Percentiles rank a stretch among this genome's conserved stretches.
These are phyloP conservation scores for Claviceps citrina DNA, from an alignment of 2,329 filamentous ascomycete genomes.

Conservation along the genomic window DNA sequence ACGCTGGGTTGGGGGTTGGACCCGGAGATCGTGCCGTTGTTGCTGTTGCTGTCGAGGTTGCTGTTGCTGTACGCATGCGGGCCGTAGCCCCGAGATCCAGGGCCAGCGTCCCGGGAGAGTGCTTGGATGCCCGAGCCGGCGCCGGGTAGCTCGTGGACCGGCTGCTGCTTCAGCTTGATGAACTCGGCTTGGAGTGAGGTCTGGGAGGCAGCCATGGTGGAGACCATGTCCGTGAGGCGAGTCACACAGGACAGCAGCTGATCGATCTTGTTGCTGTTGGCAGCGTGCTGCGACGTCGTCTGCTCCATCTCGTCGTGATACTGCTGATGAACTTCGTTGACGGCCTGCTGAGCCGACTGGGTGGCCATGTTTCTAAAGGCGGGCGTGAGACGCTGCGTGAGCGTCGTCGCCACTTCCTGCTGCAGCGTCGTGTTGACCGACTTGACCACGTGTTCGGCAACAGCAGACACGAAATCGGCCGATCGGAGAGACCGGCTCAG, in stretches of 20 bases:
- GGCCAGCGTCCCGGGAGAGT: constrained; percentile 1
- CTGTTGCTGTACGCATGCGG: constrained; percentile 12
- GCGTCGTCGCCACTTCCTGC: constrained; percentile 44
- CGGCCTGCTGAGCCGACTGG: constrained; percentile 51
- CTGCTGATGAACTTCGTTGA: constrained; percentile 51
- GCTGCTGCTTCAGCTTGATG: constrained; percentile 39
- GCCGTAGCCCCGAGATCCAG: constrained; percentile 1
- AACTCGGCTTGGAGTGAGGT: constrained; percentile 51
- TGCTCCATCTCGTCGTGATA: constrained; percentile 35
- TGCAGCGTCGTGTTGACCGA: constrained; percentile 55
- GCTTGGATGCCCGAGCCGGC: constrained; percentile 11
- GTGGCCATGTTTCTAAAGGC: constrained; percentile 49
- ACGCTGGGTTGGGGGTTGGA: constrained; percentile 16
- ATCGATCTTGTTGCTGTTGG: constrained; percentile 51
- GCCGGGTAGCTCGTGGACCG: constrained; percentile 27
- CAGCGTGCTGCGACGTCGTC: constrained; percentile 33
- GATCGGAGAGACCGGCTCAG: constrained; percentile 42
- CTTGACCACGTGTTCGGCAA: constrained; percentile 53
- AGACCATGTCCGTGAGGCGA: constrained; percentile 52
- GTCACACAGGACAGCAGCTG: constrained; percentile 53
- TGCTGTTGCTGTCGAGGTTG: constrained; percentile 13
- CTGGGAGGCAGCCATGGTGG: constrained; percentile 54
- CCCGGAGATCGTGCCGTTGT: constrained; percentile 11
- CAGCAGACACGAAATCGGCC: constrained; percentile 53
- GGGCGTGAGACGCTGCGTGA: constrained; percentile 51